Percentiles rank a stretch among this genome's conserved stretches.
phyloP scores from a whole-genome alignment of 495 filamentous ascomycete species.

The Daldinia childiae region DNA sequence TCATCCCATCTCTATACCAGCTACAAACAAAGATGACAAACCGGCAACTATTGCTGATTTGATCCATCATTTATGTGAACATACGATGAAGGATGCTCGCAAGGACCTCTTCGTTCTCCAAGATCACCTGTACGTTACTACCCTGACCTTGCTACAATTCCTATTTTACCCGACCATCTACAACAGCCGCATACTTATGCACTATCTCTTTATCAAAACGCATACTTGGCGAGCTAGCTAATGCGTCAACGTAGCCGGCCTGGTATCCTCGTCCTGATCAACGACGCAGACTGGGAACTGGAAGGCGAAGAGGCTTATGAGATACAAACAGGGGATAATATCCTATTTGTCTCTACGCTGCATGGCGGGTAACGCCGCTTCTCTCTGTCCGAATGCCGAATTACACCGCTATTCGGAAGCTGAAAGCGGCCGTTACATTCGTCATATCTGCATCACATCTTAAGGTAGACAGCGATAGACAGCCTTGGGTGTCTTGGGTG shows the following conservation, averaged over 20 bases:
- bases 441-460: constrained; percentile 31
- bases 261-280: constrained; percentile 96
- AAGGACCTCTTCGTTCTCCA: constrained; percentile 91
- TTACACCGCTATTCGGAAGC: constrained; percentile 37
- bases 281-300: constrained; percentile 97
- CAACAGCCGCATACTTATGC: constrained; percentile 9
- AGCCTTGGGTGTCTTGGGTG: background rate
- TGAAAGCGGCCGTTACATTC: constrained; percentile 23
- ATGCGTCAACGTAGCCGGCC: constrained; percentile 71
- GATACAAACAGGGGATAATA: constrained; percentile 81
- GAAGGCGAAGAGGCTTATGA: constrained; percentile 93
- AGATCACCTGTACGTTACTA: constrained; percentile 76
- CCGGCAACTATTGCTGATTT: constrained; percentile 78
- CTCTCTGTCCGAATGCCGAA: constrained; percentile 7
- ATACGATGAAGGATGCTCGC: constrained; percentile 85
- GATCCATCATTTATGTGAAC: constrained; percentile 79
- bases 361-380: constrained; percentile 77
- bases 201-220: constrained; percentile 20
- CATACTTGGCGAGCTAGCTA: constrained; percentile 37
- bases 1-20: constrained; percentile 74
- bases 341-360: constrained; percentile 97
- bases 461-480: constrained; percentile 7
- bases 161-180: constrained; percentile 27
- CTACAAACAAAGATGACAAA: constrained; percentile 63
- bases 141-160: constrained; percentile 11